phyloP scores from a whole-genome alignment of 208 protist species.

The Kentomonas sorsogonicus region DNA sequence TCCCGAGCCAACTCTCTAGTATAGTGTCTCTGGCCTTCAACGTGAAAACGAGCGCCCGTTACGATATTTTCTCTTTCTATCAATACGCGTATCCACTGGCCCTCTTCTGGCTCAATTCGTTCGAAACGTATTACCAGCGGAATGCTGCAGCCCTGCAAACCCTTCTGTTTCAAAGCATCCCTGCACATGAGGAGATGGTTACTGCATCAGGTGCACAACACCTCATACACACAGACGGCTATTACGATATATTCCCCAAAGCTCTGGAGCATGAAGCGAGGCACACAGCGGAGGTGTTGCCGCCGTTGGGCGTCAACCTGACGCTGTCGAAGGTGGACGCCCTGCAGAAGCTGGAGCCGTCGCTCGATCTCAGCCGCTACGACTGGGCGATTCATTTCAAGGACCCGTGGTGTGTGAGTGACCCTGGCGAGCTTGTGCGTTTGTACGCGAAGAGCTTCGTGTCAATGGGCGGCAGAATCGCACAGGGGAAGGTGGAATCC shows the following conservation, averaged over 20 bases:
- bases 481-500: conserved; percentile 12
- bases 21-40: conserved; percentile 13
- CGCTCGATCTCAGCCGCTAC: background rate
- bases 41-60: conserved; percentile 15
- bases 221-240: conserved; percentile 14
- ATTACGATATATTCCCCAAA: conserved; percentile 22
- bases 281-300: too few relatives aligned
- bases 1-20: conserved; percentile 16
- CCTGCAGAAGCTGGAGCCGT: conserved; percentile 4
- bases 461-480: conserved; percentile 11
- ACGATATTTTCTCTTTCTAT: conserved; percentile 9
- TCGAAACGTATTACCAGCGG: conserved; percentile 8
- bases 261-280: conserved; percentile 10
- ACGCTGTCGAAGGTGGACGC: background rate
- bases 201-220: conserved; percentile 11
- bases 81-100: conserved; percentile 15
- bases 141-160: conserved; percentile 13
- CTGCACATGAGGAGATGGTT: conserved; percentile 15
- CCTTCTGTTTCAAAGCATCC: conserved; percentile 14
- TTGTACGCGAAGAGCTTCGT: conserved; percentile 18
- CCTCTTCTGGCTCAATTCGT: conserved; percentile 15
- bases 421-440: conserved; percentile 16
- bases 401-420: conserved; percentile 10
- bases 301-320: background rate
- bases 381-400: conserved; percentile 16